These are phyloP conservation scores for Aspergillus mulundensis DNA, from an alignment of 495 filamentous ascomycete genomes.

Conservation along the genomic window DNA sequence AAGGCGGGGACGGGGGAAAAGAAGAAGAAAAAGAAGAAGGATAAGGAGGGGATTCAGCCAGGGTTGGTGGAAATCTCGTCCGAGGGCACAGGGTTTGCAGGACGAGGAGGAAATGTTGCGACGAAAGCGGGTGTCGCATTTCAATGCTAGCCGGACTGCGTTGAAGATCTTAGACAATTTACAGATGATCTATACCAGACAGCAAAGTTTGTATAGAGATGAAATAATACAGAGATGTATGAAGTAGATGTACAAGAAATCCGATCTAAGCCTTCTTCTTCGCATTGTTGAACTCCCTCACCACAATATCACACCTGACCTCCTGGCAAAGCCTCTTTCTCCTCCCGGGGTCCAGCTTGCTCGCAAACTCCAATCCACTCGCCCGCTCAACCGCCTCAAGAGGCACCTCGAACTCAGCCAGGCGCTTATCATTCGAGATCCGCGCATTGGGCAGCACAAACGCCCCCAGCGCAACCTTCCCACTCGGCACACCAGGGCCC, in stretches of 20 bases:
- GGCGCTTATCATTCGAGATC: slow-evolving; percentile 80
- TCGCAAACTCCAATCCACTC: slow-evolving; percentile 84
- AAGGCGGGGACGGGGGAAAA: slow-evolving; percentile 11
- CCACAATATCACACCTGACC: slow-evolving; percentile 70
- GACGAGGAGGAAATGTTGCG: slow-evolving; percentile 75
- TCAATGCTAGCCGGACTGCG: slow-evolving; percentile 56
- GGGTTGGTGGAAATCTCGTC: slow-evolving; percentile 80
- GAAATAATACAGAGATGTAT: not conserved
- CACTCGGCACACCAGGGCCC: slow-evolving; percentile 49
- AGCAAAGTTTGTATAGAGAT: not conserved
- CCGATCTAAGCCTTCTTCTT: not conserved
- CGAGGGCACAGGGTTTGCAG: slow-evolving; percentile 92
- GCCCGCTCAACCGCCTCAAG: slow-evolving; percentile 88
- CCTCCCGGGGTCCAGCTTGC: slow-evolving; percentile 65
- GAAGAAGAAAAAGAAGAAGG: slow-evolving; percentile 42
- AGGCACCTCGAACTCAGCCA: slow-evolving; percentile 90
- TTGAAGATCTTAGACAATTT: not conserved
- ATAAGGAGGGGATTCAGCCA: slow-evolving; percentile 53
- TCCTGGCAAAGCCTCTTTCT: slow-evolving; percentile 82
- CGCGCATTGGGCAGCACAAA: slow-evolving; percentile 92
- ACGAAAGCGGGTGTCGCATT: slow-evolving; percentile 79
- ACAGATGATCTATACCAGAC: not conserved
- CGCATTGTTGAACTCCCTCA: slow-evolving; percentile 65
- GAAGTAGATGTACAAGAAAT: not conserved
- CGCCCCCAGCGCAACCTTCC: slow-evolving; percentile 83